Conservation (phyloP, 495 filamentous ascomycete genomes). For the Penicillium soppii region DNA sequence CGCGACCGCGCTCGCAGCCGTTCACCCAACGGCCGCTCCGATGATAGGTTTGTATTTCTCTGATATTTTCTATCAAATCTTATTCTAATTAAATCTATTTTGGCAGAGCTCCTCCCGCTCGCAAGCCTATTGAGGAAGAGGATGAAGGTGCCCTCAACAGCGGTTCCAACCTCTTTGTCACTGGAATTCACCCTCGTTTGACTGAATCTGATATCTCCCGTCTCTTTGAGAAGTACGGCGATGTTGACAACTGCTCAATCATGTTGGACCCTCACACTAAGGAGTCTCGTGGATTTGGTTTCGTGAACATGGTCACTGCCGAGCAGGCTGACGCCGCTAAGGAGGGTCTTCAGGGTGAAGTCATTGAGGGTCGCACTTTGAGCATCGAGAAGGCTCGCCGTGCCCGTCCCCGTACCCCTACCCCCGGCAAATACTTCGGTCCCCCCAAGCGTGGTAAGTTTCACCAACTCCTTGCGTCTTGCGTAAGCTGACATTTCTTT, state of each 20-base stretch:
- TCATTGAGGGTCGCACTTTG: slow-evolving; percentile 90
- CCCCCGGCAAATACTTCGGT: slow-evolving; percentile 98
- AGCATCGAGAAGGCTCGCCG: slow-evolving; percentile 99
- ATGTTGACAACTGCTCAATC: slow-evolving; percentile 98
- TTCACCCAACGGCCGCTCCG: slow-evolving; percentile 66
- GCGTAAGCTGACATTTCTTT: slow-evolving; percentile 19
- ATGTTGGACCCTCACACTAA: slow-evolving; percentile 98
- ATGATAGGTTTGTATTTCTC: slow-evolving; percentile 65
- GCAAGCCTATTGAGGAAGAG: slow-evolving; percentile 52
- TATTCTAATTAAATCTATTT: not conserved
- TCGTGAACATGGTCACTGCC: slow-evolving; percentile 95
- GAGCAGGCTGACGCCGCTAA: slow-evolving; percentile 96
- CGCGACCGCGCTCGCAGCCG: slow-evolving; percentile 74
- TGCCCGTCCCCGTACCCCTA: slow-evolving; percentile 89
- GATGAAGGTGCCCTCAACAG: slow-evolving; percentile 82
- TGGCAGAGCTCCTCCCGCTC: slow-evolving; percentile 3
- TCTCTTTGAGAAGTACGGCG: slow-evolving; percentile 97
- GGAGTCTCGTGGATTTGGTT: slow-evolving; percentile 98
- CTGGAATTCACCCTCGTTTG: slow-evolving; percentile 93
- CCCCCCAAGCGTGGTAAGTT: slow-evolving; percentile 93
- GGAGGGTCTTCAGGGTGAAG: slow-evolving; percentile 92
- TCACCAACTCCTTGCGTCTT: not conserved
- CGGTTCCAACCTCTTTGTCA: slow-evolving; percentile 98
- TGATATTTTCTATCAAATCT: not conserved
- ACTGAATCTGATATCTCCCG: slow-evolving; percentile 87